Percentiles rank a stretch among this genome's conserved stretches.
phyloP scores from a whole-genome alignment of 371 early-diverging fungal species.

The Zychaea mexicana region DNA sequence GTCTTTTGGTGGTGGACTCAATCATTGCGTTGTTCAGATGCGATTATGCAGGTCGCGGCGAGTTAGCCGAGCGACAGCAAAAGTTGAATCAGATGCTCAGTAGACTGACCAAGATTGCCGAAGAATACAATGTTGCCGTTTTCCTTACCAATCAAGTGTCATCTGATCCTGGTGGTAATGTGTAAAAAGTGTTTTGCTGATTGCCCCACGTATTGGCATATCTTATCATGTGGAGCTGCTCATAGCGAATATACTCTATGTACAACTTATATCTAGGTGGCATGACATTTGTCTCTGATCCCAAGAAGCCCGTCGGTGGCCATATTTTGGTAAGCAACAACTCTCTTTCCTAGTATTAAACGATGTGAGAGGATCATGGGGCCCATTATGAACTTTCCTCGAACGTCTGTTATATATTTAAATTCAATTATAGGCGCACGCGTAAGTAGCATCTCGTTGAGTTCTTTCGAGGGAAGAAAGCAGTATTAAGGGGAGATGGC shows the following conservation, averaged over 20 bases:
- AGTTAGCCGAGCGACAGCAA: conserved; percentile 91
- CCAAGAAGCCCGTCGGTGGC: conserved; percentile 87
- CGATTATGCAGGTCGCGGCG: conserved; percentile 85
- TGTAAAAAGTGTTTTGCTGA: conserved; percentile 65
- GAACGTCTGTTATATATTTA: not conserved
- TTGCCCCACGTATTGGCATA: too few relatives aligned
- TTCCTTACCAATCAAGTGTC: conserved; percentile 88
- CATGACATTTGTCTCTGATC: conserved; percentile 82
- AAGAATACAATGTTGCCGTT: conserved; percentile 89
- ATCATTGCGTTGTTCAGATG: conserved; percentile 81
- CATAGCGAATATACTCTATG: too few relatives aligned
- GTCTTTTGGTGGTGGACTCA: conserved; percentile 74
- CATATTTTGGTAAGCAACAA: conserved; percentile 58
- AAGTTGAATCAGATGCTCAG: conserved; percentile 82
- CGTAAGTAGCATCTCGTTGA: conserved; percentile 32
- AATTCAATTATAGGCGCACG: conserved; percentile 42
- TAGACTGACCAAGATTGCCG: conserved; percentile 79
- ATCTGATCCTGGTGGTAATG: conserved; percentile 50
- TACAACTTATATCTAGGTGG: conserved; percentile 65
- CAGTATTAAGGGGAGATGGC: too few relatives aligned
- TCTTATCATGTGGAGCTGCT: too few relatives aligned
- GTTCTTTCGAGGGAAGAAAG: not conserved
- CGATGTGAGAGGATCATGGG: not conserved
- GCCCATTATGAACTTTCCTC: too few relatives aligned
- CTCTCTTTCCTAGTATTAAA: not conserved